Evolutionary conservation across 2,329 filamentous ascomycete genomes (phyloP), one percentile per base, ranked within the genome.

Genomic region (Venturia oleaginea): DNA sequence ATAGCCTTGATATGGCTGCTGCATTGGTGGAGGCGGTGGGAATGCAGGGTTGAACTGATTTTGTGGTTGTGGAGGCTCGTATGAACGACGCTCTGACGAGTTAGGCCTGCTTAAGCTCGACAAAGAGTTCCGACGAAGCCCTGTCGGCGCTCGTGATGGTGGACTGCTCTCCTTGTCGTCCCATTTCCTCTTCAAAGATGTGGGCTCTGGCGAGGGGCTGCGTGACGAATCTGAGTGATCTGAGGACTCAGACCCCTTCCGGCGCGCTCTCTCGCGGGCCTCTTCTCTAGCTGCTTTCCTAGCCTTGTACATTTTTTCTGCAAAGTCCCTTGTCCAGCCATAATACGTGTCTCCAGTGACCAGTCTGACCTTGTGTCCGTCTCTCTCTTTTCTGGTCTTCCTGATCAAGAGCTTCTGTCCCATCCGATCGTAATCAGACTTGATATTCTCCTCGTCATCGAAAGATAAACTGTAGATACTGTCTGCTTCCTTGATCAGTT

Each of bases 291-390:
- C 51, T 19, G 5, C n/a, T 64, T 34, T 32, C 17, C 51, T 57
- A 2, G 51, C 30, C 30, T 34, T 46, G 24, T 62, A 62, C 60
- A 62, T 48, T 19, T 62, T 34, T n/a, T 64, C 62, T 19, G 51
- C 38, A 59, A 64, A 64, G 17, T 64, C 46, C n/a, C 24, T 37
- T 15, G 46, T 55, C 62, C 62, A 64, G 30, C 62, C 62, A 34
- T 64, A 64, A 37, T 64, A 64, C 30, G 62, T 64, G 37, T 64
- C 62, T 43, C 34, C 38, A 24, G 42, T 64, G n/a, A 34, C 22
- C 27, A 55, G 32, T 19, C 34, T 51, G 37, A 40, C 48, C 24
- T 55, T 51, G 4, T 48, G 40, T 22, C 60, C 60, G 15, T 48
- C 60, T 37, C 24, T 22, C n/a, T 48, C 38, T 51, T 34, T 62